These are phyloP conservation scores for Lasiosphaeria ovina DNA, from an alignment of 495 filamentous ascomycete genomes.

Conservation along the genomic window DNA sequence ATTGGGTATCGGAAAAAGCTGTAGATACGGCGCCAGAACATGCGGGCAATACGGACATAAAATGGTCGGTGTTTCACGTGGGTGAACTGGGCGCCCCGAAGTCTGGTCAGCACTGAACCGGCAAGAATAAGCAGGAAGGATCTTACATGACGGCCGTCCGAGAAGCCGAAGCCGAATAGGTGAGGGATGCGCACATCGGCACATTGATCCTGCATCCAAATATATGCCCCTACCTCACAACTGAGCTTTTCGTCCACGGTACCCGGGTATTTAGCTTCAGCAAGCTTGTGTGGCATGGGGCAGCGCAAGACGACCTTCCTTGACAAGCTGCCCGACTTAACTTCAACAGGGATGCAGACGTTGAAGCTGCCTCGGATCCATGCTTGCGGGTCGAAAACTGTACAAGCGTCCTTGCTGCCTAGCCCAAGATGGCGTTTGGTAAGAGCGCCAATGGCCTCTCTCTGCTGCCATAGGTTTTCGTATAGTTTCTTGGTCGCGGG, in stretches of 20 bases:
- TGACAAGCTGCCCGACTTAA: conserved; percentile 12
- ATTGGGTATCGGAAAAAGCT: conserved; percentile 11
- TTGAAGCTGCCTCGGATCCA: conserved; percentile 44
- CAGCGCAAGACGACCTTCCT: conserved; percentile 30
- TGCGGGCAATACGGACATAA: conserved; percentile 16
- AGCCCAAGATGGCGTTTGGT: no score
- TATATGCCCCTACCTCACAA: conserved; percentile 38
- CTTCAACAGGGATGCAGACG: conserved; percentile 36
- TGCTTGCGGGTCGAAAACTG: no score
- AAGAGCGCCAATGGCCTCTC: no score
- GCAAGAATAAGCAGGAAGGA: neutral
- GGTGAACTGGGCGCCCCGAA: conserved; percentile 3
- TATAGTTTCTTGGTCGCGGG: no score
- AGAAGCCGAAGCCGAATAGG: conserved; percentile 39
- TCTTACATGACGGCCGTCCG: conserved; percentile 16
- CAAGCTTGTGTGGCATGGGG: conserved; percentile 35
- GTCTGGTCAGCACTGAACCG: no score
- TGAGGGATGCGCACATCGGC: conserved; percentile 34
- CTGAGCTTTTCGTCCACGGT: no score
- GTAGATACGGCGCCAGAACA: conserved; percentile 10
- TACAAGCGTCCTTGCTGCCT: no score
- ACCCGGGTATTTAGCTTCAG: conserved; percentile 33
- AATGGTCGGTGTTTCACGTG: conserved; percentile 10
- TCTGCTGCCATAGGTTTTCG: no score
- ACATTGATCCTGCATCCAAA: conserved; percentile 39